Evolutionary conservation across 148 eudicot genomes (phyloP), one percentile per base, ranked within the genome.

Genomic region (Chenopodium suecicum): DNA sequence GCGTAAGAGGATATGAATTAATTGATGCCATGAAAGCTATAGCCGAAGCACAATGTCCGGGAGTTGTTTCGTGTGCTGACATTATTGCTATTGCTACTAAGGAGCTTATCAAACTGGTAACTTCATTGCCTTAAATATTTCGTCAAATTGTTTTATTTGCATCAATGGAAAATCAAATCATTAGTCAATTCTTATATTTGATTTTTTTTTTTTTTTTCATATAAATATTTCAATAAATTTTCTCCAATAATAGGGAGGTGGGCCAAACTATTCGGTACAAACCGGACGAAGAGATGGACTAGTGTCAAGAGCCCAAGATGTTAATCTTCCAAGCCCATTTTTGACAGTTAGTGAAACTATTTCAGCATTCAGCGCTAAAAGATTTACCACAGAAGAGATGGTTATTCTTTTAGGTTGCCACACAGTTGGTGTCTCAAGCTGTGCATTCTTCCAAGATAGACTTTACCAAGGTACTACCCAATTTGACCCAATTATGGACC

Each of bases 51-150:
- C 19, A 64, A 65, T 83, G 85, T 54, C 85, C 82, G 4, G 82
- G 56, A 0, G 12, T 83, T 10, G 82, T 82, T 11, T 82, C 84
- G 22, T 82, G 84, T 63, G 84, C 84, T 47, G 84, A 82, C 46
- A 78, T 78, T 16, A 83, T 83, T 41, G 85, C 75, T 7, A 54
- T 83, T 37, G 81, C 85, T 50, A 83, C 85, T n/a, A 83, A 78
- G 66, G 82, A 22, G n/a, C 46, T 66, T 3, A 73, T 83, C 0
- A 78, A 83, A 27, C 17, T 83, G 78, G 85, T 79, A 54, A 70
- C 0, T 20, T 4, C 8, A 9, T 4, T 0, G 9, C 2, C 65
- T 62, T 62, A 22, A 22, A 0, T 4, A 23, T 22, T 62, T 62
- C 1, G 0, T 17, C 4, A 0, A 37, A 3, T 16, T 13, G 60